Conservation (phyloP, 2,329 filamentous ascomycete genomes). For the Fusarium setosum region DNA sequence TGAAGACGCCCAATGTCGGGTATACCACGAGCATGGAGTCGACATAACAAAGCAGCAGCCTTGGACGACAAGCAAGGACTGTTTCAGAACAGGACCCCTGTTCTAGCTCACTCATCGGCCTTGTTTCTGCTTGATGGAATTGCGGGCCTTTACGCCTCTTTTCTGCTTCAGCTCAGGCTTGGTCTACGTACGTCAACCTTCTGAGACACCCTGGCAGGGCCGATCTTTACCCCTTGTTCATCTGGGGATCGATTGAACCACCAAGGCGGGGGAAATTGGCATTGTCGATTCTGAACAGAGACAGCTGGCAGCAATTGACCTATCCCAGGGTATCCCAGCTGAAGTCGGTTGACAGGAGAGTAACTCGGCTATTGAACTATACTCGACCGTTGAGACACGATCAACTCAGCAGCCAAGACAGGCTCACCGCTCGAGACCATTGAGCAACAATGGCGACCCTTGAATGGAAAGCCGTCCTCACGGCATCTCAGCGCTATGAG, state of each 20-base stretch:
- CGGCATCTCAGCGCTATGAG: slow-evolving; percentile 70
- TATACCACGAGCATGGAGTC: neutral
- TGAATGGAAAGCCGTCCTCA: slow-evolving; percentile 64
- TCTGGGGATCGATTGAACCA: neutral
- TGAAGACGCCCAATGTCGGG: too few relatives aligned
- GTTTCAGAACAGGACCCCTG: neutral
- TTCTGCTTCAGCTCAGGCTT: slow-evolving; percentile 11
- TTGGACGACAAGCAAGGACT: neutral
- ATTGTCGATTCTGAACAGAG: neutral
- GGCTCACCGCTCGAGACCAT: neutral
- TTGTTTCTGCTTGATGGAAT: slow-evolving; percentile 38
- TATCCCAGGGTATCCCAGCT: slow-evolving; percentile 4
- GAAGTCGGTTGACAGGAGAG: neutral
- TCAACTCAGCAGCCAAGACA: neutral
- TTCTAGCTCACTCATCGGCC: slow-evolving; percentile 4
- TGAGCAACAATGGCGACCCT: slow-evolving; percentile 25
- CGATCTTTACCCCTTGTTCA: slow-evolving; percentile 22
- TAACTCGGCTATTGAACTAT: neutral
- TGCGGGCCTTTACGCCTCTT: slow-evolving; percentile 15
- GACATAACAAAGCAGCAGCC: neutral
- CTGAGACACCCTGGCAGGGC: slow-evolving; percentile 21
- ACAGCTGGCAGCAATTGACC: slow-evolving; percentile 10
- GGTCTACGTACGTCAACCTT: slow-evolving; percentile 5
- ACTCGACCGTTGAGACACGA: neutral
- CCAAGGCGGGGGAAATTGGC: slow-evolving; percentile 13